Base-by-base conservation (phyloP, 1,139 yeast genomes). In the Scheffersomyces parashehatae region DNA sequence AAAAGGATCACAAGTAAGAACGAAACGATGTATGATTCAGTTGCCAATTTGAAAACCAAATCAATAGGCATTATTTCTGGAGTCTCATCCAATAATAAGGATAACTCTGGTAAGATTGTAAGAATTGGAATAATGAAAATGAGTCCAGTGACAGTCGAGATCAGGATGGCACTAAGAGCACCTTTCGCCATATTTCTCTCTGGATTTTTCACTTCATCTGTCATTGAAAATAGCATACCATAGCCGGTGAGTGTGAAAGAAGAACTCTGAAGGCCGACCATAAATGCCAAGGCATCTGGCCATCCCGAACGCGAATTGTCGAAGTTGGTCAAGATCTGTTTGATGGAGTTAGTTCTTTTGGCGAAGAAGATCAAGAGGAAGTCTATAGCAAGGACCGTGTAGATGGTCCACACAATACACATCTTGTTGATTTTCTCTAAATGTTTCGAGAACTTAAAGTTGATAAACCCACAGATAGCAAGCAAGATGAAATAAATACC, bases 211-310 rank as follows among this genome's bases (percentile, higher is more conserved):
- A 88, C 93, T 64, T 88, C 96, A 59, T 88, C 96, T 30, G 90
- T 82, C 73, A 88, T 78, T 6, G 93, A 84, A 13, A 89, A 88
- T 26, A 88, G 70, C 79, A 88, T 83, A 26, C 93, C 93, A 60
- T 85, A 88, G 0, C 95, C 95, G 47, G 88, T 87, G 56, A 87
- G 70, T 24, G 93, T 86, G 62, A 86, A 86, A 35, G 87, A 83
- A 0, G 91, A 81, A 52, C 88, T 85, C 59, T 86, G 91, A 44
- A 88, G 75, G 0, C 95, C 95, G 34, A 87, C 79, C 42, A 85
- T 66, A 48, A 85, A 85, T 0, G 91, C 88, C 46, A 85, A 54
- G 1, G 77, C 70, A 40, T 73, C 79, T 1, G 87, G 82, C 85
- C 89, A 85, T 2, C 91, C 91, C 2, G 88, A 82, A 41, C 88